A percentile compares a stretch with the other conserved stretches of the same genome.
Conservation (phyloP, 2,329 filamentous ascomycete species). For the Hypoxylon sp. region DNA sequence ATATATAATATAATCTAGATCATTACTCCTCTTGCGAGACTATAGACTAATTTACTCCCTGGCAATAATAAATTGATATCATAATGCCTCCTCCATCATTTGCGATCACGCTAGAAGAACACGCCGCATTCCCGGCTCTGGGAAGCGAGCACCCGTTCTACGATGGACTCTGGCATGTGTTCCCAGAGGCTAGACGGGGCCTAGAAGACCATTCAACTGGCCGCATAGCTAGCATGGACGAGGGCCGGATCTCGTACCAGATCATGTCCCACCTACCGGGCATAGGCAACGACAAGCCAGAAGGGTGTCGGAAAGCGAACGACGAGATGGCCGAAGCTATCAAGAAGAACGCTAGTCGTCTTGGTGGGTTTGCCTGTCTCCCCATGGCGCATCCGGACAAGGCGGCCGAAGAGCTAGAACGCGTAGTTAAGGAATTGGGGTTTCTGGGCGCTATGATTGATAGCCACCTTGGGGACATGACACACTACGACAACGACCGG, state of each 20-base stretch:
- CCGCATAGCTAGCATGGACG: slow-evolving; percentile 44
- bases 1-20: slow-evolving; percentile 2
- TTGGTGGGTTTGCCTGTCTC: slow-evolving; percentile 49
- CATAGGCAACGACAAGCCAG: slow-evolving; percentile 24
- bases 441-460: slow-evolving; percentile 53
- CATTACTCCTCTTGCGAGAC: background rate
- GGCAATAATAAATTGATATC: background rate
- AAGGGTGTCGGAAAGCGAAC: slow-evolving; percentile 41
- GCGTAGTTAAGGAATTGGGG: slow-evolving; percentile 47
- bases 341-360: slow-evolving; percentile 42
- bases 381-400: slow-evolving; percentile 49
- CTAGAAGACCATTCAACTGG: slow-evolving; percentile 26
- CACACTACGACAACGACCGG: slow-evolving; percentile 49
- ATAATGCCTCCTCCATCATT: slow-evolving; percentile 26
- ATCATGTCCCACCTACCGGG: slow-evolving; percentile 46
- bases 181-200: slow-evolving; percentile 17
- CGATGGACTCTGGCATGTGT: slow-evolving; percentile 9
- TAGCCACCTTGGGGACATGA: slow-evolving; percentile 43
- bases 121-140: slow-evolving; percentile 29
- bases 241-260: slow-evolving; percentile 43
- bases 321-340: slow-evolving; percentile 46
- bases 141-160: background rate
- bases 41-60: background rate
- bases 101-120: slow-evolving; percentile 35
- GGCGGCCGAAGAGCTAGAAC: slow-evolving; percentile 49